Percentiles rank a stretch among this genome's conserved stretches.
Evolutionary conservation across 1,139 yeast genomes (phyloP).

Genomic region (Suhomyces atakaporum): DNA sequence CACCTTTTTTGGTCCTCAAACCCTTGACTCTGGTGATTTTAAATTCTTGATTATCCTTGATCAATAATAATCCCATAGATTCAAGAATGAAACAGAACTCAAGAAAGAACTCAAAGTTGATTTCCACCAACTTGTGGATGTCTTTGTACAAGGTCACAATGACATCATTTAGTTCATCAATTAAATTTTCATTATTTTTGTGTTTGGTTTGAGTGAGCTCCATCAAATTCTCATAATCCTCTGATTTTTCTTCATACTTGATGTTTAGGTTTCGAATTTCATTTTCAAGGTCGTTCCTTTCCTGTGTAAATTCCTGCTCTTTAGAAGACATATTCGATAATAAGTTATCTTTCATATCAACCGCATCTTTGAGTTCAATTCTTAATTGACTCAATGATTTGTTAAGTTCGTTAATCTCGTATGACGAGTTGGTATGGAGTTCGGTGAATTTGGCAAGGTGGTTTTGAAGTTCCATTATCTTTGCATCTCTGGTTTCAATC

Average conservation of each 20-base stretch:
- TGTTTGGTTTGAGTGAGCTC: conserved; percentile 36
- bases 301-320: conserved; percentile 59
- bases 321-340: conserved; percentile 66
- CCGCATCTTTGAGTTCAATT: conserved; percentile 32
- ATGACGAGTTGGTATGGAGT: conserved; percentile 16
- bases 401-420: conserved; percentile 24
- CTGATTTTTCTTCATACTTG: conserved; percentile 36
- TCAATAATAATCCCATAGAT: conserved; percentile 72
- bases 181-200: conserved; percentile 30
- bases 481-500: conserved; percentile 30
- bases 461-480: conserved; percentile 31
- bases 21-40: conserved; percentile 73
- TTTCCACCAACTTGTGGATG: conserved; percentile 23
- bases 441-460: conserved; percentile 24
- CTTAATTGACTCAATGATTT: conserved; percentile 26
- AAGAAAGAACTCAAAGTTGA: conserved; percentile 31
- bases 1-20: conserved; percentile 45
- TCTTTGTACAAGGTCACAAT: conserved; percentile 23
- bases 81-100: conserved; percentile 67
- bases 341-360: conserved; percentile 57
- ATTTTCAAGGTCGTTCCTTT: conserved; percentile 49
- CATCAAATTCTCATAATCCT: conserved; percentile 57
- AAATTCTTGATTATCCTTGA: conserved; percentile 40
- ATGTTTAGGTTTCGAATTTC: conserved; percentile 48
- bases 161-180: conserved; percentile 29